Conservation (phyloP, 768 basidiomycete genomes). For the Asterophora parasitica region DNA sequence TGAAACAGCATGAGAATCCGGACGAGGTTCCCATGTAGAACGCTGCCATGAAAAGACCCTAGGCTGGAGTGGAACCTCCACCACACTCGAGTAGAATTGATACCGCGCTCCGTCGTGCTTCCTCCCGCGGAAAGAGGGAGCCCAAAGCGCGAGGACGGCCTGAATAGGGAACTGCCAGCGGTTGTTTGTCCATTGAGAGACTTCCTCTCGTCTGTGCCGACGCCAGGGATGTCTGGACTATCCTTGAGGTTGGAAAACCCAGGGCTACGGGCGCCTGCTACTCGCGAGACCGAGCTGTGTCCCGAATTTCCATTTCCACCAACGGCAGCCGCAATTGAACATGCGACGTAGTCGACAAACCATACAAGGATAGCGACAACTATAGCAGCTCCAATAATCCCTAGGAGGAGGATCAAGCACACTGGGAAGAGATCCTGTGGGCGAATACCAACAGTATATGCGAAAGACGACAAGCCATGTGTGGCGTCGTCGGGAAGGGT, state of each 20-base stretch:
- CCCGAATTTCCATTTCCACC: slow-evolving; percentile 11
- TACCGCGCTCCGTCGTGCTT: slow-evolving; percentile 28
- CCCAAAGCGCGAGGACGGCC: slow-evolving; percentile 23
- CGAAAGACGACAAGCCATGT: slow-evolving; percentile 76
- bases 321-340: slow-evolving; percentile 26
- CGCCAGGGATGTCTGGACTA: slow-evolving; percentile 30
- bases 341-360: slow-evolving; percentile 57
- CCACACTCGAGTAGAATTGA: slow-evolving; percentile 41
- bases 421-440: slow-evolving; percentile 79
- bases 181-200: slow-evolving; percentile 38
- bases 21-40: slow-evolving; percentile 86
- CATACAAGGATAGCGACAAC: slow-evolving; percentile 67
- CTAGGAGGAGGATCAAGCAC: slow-evolving; percentile 79
- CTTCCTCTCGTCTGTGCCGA: slow-evolving; percentile 42
- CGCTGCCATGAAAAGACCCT: slow-evolving; percentile 75
- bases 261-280: slow-evolving; percentile 33
- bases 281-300: slow-evolving; percentile 15
- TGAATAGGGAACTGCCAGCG: slow-evolving; percentile 19
- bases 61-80: slow-evolving; percentile 55
- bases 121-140: slow-evolving; percentile 20
- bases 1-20: slow-evolving; percentile 91
- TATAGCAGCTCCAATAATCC: slow-evolving; percentile 69
- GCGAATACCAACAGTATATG: slow-evolving; percentile 76
- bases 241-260: slow-evolving; percentile 46
- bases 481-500: slow-evolving; percentile 58